Evolutionary conservation across 2,329 filamentous ascomycete species (phyloP), one percentile per base, ranked within the genome.

Genomic region (Escovopsis sp.): DNA sequence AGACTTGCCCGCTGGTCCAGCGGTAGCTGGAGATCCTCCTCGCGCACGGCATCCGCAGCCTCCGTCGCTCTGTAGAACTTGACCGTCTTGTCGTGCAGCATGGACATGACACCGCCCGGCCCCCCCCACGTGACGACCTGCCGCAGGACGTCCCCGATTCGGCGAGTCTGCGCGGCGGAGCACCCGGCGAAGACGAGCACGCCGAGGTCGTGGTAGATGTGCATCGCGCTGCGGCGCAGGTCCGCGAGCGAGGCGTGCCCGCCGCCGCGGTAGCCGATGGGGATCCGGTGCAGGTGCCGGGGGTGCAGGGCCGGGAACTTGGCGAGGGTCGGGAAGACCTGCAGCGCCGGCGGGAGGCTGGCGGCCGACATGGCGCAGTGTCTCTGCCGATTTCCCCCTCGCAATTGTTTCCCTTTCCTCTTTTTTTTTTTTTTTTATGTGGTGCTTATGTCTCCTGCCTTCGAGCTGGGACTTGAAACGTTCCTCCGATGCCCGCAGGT

Each of bases 131-230:
- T n/a, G 6, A 49, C 36, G 0, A 48, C 31, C 25, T 39, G 33
- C 9, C 32, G 12, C 9, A 61, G 36, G 0, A 60, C 32, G 9
- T 46, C 35, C 7, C 47, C 53, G 5, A 61, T 53, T 7, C 39
- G 20, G 10, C 15, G 4, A 1, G 51, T 47, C 42, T 60, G 51
- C 12, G 8, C 3, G 2, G 43, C 39, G 7, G 43, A 44, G 6
- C 52, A 49, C 1, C 58, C 58, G 5, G 52, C 51, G 40, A 51
- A 61, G 11, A 53, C 51, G 14, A 61, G 34, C 2, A 58, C 51
- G 3, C 59, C 59, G 1, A 59, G 48, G 37, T 61, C 58, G 15
- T 57, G 48, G 39, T 59, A 60, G 4, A 59, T 13, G 27, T 49
- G 47, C 15, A 42, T 42, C 11, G 50, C 32, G 37, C 35, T 37